A percentile compares a stretch with the other conserved stretches of the same genome.
phyloP scores from a whole-genome alignment of 2,329 filamentous ascomycete species.

The Thelonectria rubi region DNA sequence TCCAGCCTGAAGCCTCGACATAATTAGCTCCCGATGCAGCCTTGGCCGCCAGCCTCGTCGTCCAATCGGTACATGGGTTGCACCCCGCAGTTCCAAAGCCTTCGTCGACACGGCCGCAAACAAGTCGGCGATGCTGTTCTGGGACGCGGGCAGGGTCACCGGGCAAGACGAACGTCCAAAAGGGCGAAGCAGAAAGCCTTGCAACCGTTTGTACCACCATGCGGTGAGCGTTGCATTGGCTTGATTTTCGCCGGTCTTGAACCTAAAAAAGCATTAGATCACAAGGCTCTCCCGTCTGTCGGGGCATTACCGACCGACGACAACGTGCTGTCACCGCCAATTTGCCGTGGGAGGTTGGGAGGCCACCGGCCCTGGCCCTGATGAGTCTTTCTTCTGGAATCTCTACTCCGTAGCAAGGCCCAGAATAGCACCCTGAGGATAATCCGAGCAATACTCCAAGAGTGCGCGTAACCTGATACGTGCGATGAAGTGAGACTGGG shows the following conservation, averaged over 20 bases:
- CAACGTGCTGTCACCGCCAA: slow-evolving; percentile 6
- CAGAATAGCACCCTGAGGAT: slow-evolving; percentile 9
- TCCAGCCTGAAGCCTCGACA: slow-evolving; percentile 2
- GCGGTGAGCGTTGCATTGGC: slow-evolving; percentile 12
- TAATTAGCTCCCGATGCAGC: slow-evolving; percentile 8
- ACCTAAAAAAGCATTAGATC: slow-evolving; percentile 16
- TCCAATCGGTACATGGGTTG: slow-evolving; percentile 22
- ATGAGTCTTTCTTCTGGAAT: slow-evolving; percentile 5
- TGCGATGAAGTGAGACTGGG: slow-evolving; percentile 23
- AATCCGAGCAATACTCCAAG: slow-evolving; percentile 6
- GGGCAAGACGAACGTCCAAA: neutral
- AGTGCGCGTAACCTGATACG: slow-evolving; percentile 25
- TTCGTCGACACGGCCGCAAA: slow-evolving; percentile 2
- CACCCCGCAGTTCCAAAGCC: slow-evolving; percentile 1
- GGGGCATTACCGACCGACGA: neutral
- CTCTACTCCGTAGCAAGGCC: neutral
- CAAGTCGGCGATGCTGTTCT: slow-evolving; percentile 1
- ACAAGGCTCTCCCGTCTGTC: slow-evolving; percentile 6
- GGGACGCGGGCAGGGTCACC: neutral
- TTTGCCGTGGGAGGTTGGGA: neutral
- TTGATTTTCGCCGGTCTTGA: slow-evolving; percentile 11
- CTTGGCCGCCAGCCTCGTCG: slow-evolving; percentile 15
- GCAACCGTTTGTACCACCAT: slow-evolving; percentile 15
- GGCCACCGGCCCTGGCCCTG: neutral
- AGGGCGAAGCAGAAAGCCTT: slow-evolving; percentile 1